Evolutionary conservation across 2,329 filamentous ascomycete species (phyloP).

Genomic region (Rhynchosporium graminicola): DNA sequence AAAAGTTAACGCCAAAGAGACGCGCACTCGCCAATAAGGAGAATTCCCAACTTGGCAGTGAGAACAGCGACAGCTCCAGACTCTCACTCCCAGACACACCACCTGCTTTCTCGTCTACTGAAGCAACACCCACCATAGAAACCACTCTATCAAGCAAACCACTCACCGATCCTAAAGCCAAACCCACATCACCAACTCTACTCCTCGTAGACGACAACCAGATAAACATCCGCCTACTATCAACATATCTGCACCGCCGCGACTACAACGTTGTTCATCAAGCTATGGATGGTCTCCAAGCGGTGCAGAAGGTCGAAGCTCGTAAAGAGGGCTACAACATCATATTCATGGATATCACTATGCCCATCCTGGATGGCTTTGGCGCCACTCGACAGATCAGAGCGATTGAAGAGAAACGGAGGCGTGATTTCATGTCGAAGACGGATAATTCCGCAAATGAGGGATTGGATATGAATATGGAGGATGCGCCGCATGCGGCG

Average conservation of each 20-base stretch:
- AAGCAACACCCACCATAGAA: not conserved
- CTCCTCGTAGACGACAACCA: constrained; percentile 48
- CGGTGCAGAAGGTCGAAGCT: constrained; percentile 46
- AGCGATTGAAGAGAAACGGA: constrained; percentile 44
- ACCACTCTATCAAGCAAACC: not conserved
- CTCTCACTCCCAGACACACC: not conserved
- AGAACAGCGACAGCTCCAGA: not conserved
- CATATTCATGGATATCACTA: constrained; percentile 52
- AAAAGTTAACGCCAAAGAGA: constrained; percentile 8
- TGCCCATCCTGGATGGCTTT: constrained; percentile 57
- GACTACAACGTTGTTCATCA: constrained; percentile 45
- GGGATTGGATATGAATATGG: constrained; percentile 20
- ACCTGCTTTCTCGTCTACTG: not conserved
- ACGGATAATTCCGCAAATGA: constrained; percentile 26
- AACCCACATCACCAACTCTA: constrained; percentile 29
- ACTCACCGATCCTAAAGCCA: not conserved
- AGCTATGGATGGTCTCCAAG: constrained; percentile 51
- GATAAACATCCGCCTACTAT: constrained; percentile 45
- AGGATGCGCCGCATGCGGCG: constrained; percentile 34
- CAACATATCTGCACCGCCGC: constrained; percentile 41
- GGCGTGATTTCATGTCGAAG: constrained; percentile 25
- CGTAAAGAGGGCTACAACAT: constrained; percentile 44
- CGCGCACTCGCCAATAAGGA: not conserved
- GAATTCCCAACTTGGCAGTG: no score
- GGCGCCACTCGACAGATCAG: constrained; percentile 52